A percentile compares a stretch with the other conserved stretches of the same genome.
These are phyloP conservation scores for Tagetes erecta DNA, from an alignment of 129 eudicot species.

Conservation along the genomic window DNA sequence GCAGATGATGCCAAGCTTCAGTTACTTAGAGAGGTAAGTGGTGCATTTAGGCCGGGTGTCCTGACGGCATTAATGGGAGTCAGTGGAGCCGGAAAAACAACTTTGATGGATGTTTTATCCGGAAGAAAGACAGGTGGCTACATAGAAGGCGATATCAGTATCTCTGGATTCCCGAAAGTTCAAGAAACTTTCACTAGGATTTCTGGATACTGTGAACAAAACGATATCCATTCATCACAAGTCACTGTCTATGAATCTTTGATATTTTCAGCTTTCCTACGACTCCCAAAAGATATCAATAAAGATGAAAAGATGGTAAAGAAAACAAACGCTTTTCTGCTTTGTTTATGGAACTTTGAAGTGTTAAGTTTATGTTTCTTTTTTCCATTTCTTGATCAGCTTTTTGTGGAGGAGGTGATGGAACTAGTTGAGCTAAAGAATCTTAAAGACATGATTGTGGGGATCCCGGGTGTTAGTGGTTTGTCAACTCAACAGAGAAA, in stretches of 20 bases:
- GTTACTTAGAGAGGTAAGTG: slow-evolving; percentile 43
- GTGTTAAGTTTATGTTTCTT: neutral
- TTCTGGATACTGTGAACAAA: slow-evolving; percentile 60
- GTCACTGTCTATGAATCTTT: slow-evolving; percentile 61
- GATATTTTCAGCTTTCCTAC: slow-evolving; percentile 46
- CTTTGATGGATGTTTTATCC: slow-evolving; percentile 54
- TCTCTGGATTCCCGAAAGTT: slow-evolving; percentile 49
- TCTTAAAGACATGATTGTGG: slow-evolving; percentile 41
- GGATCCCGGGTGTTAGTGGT: slow-evolving; percentile 47
- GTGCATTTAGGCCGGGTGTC: slow-evolving; percentile 51
- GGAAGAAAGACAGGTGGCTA: slow-evolving; percentile 54
- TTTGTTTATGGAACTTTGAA: neutral
- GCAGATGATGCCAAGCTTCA: slow-evolving; percentile 33
- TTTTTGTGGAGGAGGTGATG: slow-evolving; percentile 47
- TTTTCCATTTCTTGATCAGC: slow-evolving; percentile 19
- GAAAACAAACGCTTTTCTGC: neutral
- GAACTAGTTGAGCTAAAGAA: slow-evolving; percentile 43
- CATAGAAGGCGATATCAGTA: slow-evolving; percentile 49
- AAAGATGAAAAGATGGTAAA: slow-evolving; percentile 38
- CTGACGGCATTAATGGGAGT: slow-evolving; percentile 61
- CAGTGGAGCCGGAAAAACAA: slow-evolving; percentile 63
- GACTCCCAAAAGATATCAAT: slow-evolving; percentile 41
- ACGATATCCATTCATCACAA: slow-evolving; percentile 53
- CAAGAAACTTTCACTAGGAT: slow-evolving; percentile 53
- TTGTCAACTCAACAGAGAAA: slow-evolving; percentile 54